Conservation (phyloP, 192 early-diverging fungal genomes). For the Piromyces finnis region DNA sequence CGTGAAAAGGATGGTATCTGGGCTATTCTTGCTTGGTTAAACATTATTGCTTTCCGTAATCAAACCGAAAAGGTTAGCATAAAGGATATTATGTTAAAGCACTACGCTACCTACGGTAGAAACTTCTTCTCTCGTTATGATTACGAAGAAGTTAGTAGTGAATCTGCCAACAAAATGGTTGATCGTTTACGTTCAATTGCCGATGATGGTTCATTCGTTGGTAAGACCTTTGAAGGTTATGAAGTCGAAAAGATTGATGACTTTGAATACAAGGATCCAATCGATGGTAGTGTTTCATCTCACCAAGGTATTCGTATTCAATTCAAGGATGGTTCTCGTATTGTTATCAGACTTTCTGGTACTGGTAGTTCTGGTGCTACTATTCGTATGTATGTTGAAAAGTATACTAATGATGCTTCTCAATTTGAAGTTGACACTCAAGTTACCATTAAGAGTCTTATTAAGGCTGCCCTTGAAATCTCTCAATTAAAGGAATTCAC, state of each 20-base stretch:
- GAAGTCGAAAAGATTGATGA: conserved; percentile 56
- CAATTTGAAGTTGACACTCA: conserved; percentile 15
- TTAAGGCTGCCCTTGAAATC: conserved; percentile 61
- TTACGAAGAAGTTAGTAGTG: conserved; percentile 84
- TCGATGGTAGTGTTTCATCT: conserved; percentile 59
- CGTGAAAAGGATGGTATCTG: conserved; percentile 98
- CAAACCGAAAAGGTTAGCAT: conserved; percentile 30
- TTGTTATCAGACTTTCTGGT: conserved; percentile 81
- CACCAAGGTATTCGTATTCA: conserved; percentile 69
- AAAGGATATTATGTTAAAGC: conserved; percentile 59
- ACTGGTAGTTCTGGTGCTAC: conserved; percentile 94
- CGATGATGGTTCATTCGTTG: conserved; percentile 22
- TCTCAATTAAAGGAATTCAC: conserved; percentile 62
- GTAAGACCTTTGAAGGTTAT: conserved; percentile 46
- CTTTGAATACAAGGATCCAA: conserved; percentile 87
- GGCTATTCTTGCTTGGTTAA: conserved; percentile 92
- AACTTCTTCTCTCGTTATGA: conserved; percentile 96
- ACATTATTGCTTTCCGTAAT: conserved; percentile 65
- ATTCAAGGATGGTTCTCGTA: conserved; percentile 79
- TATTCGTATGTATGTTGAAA: conserved; percentile 88
- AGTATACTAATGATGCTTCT: conserved; percentile 27
- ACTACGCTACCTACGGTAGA: conserved; percentile 73
- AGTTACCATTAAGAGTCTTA: conserved; percentile 71
- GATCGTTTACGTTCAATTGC: conserved; percentile 40
- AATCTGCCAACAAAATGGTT: conserved; percentile 61